phyloP scores from a whole-genome alignment of 768 basidiomycete genomes.

The Pulveroboletus sp. region DNA sequence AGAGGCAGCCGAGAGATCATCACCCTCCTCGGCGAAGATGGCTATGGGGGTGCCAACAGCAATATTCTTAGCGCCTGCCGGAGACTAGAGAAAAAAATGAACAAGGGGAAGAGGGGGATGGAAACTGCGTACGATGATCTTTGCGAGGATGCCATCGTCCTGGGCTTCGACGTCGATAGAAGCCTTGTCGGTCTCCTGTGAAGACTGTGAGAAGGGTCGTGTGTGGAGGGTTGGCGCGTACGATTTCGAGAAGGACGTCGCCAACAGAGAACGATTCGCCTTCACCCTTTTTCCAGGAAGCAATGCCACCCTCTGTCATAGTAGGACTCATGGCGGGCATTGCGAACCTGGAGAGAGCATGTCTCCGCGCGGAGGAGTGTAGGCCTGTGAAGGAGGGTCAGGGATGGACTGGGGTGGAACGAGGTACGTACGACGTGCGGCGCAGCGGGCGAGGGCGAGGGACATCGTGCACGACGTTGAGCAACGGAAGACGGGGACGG shows the following conservation, averaged over 20 bases:
- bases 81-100: slow-evolving; percentile 43
- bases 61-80: slow-evolving; percentile 84
- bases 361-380: slow-evolving; percentile 72
- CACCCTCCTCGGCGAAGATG: slow-evolving; percentile 90
- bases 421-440: slow-evolving; percentile 56
- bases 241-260: slow-evolving; percentile 95
- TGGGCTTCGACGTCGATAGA: slow-evolving; percentile 99
- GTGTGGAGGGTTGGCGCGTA: slow-evolving; percentile 34
- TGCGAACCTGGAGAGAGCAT: slow-evolving; percentile 80
- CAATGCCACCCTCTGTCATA: slow-evolving; percentile 99
- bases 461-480: slow-evolving; percentile 43
- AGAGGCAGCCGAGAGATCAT: slow-evolving; percentile 81
- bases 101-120: not conserved
- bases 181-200: slow-evolving; percentile 98
- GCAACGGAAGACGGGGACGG: not conserved
- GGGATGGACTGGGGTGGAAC: not conserved
- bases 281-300: slow-evolving; percentile 95
- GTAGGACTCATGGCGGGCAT: slow-evolving; percentile 99
- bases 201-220: slow-evolving; percentile 8
- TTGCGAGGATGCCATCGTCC: slow-evolving; percentile 93
- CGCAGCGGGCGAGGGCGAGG: slow-evolving; percentile 57
- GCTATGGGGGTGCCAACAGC: slow-evolving; percentile 86
- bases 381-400: slow-evolving; percentile 48
- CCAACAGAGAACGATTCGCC: slow-evolving; percentile 86
- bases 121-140: slow-evolving; percentile 76